These are phyloP conservation scores for Periglandula ipomoeae DNA, from an alignment of 2,329 filamentous ascomycete genomes.

Conservation along the genomic window DNA sequence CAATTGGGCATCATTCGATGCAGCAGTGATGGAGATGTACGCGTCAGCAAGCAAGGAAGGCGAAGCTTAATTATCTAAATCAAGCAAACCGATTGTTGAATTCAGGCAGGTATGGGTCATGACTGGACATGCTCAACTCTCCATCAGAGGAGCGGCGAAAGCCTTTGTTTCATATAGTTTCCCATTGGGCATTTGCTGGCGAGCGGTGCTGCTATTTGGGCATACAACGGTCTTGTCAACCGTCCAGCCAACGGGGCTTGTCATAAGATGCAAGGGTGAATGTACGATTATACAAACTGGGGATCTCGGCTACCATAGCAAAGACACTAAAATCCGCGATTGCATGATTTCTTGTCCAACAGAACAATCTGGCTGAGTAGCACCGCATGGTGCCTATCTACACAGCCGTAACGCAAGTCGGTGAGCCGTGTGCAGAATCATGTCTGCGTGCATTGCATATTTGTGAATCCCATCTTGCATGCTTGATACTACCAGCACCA, in stretches of 20 bases:
- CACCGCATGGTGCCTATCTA: conserved; percentile 2
- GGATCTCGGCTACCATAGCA: not conserved
- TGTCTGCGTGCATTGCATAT: conserved; percentile 3
- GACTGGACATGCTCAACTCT: not conserved
- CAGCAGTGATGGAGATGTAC: not conserved
- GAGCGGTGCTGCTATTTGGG: not conserved
- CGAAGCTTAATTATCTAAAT: not conserved
- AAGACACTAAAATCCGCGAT: not conserved
- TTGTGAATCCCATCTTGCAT: not conserved
- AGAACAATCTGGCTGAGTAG: conserved; percentile 5
- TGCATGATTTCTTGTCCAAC: conserved; percentile 4
- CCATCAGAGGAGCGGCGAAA: not conserved
- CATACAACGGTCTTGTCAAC: not conserved
- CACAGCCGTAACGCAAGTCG: not conserved
- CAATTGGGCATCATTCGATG: not conserved
- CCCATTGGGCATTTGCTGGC: conserved; percentile 4
- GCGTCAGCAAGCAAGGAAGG: conserved; percentile 4
- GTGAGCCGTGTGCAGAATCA: conserved; percentile 1
- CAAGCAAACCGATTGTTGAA: not conserved
- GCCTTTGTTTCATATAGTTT: not conserved
- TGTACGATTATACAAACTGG: not conserved
- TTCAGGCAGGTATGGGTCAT: not conserved
- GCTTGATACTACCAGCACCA: not conserved
- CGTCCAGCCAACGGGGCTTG: not conserved
- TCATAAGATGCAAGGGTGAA: not conserved